Evolutionary conservation across 2,329 filamentous ascomycete genomes (phyloP).

Genomic region (Fusarium foetens): DNA sequence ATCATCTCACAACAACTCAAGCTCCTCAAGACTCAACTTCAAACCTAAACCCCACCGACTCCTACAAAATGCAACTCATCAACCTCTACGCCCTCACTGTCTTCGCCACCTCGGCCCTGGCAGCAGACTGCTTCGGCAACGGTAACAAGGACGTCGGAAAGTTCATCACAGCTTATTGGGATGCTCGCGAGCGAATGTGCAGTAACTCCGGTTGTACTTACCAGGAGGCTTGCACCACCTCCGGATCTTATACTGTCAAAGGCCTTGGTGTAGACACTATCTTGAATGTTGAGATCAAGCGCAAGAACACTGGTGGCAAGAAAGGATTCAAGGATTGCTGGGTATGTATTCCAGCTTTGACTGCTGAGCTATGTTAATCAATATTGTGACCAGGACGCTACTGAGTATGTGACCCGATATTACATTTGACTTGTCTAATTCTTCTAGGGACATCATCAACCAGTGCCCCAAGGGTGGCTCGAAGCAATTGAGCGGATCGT

Average conservation of each 20-base stretch:
- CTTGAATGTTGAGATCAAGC: constrained; percentile 8
- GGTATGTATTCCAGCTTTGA: not conserved
- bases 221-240: constrained; percentile 21
- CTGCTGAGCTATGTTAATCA: not conserved
- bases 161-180: constrained; percentile 20
- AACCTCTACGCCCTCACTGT: constrained; percentile 11
- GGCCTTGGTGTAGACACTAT: not conserved
- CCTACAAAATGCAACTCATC: constrained; percentile 6
- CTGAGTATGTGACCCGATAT: constrained; percentile 2
- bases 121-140: constrained; percentile 22
- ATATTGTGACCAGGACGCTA: constrained; percentile 1
- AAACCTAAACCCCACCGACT: accelerated
- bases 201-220: constrained; percentile 16
- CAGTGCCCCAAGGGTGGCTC: constrained; percentile 6
- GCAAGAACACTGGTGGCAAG: constrained; percentile 18
- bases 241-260: not conserved
- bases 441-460: constrained; percentile 23
- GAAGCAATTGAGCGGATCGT: constrained; percentile 5
- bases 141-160: not conserved
- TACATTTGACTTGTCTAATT: not conserved
- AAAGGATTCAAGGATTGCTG: constrained; percentile 34
- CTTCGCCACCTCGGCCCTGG: constrained; percentile 1
- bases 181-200: constrained; percentile 26
- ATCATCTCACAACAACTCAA: too few relatives aligned
- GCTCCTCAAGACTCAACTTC: too few relatives aligned